Base-by-base conservation (phyloP, 208 protist species). In the Hexamita inflata region DNA sequence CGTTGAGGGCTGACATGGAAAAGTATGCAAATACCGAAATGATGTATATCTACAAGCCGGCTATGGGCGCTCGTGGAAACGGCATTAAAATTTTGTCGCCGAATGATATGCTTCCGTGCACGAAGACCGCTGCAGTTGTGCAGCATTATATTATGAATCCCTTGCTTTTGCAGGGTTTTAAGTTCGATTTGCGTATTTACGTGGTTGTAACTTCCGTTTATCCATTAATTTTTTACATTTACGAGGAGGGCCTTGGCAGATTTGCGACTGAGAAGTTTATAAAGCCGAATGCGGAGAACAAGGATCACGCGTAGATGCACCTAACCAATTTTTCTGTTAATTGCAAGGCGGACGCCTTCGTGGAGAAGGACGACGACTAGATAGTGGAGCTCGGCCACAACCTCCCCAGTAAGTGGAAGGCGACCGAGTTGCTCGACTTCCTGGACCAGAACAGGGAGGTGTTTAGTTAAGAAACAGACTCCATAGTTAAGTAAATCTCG, bases 101-200 rank as follows among this genome's bases (percentile, higher is more conserved):
- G 15, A 34, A 34, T 40, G 64, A 70, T 24, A 45, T 4, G 11
- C 9, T 45, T 4, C 32, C n/a, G 2, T 29, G 9, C 9, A 34
- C 11, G 11, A 70, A 70, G 35, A 9, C 64, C 4, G 30, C 64
- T 11, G 64, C 64, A 11, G 75, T 78, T 39, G 59, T 75, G 30
- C 62, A 78, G 45, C 19, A 58, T 40, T 78, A 78, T 58, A 11
- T 78, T 35, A 28, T 0, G 38, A 42, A 45, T 29, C 78, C 78
- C 4, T 34, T 81, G 9, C 41, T 79, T 35, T 38, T 81, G 0
- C 28, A 59, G 28, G 78, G 78, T 26, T 78, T 28, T 59, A 81
- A 81, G 41, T 81, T 81, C 29, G 78, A 81, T 42, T 59, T 81
- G 30, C 78, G 78, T 19, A 24, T 79, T 57, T 81, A 81, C 65